Evolutionary conservation across 257 asterid genomes (phyloP), one percentile per base, ranked within the genome.

Genomic region (Petrea volubilis): DNA sequence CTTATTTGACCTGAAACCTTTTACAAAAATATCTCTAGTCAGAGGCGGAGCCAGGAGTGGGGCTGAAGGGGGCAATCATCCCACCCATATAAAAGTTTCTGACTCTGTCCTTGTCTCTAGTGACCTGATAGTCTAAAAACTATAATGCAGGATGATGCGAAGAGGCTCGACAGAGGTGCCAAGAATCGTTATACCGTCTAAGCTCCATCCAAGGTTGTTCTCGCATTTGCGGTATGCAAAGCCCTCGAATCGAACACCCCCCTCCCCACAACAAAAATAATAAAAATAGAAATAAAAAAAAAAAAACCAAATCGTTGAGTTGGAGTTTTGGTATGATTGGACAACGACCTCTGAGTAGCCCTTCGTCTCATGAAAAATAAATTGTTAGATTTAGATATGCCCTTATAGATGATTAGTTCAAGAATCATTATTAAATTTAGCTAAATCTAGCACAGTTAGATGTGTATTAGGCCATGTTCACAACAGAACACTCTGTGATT

Each of bases 121-220:
- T n/a, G 33, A 33, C 13, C 60, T 53, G 43, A 36, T 53, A 63
- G 29, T 6, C 14, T 76, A 44, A n/a, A n/a, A n/a, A 7, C 9
- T 38, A 12, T 38, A 33, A 78, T 77, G 80, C 86, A 88, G 93
- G 90, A 89, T 5, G 96, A 90, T 67, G 91, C 96, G 46, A 81
- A 73, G 82, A 80, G 68, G 79, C 82, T 76, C 0, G 90, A 88
- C 64, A 64, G 88, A 63, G 56, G 11, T 57, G 89, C 94, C 74
- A 91, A 88, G 74, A 88, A 83, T 81, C 84, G 79, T 13, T 91
- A 91, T 53, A 78, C 79, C 0, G 88, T 67, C 43, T 91, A 81
- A 81, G 38, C 38, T 33, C 1, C 7, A 8, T 41, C 49, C 14
- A 5, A 49, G 27, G 56, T 18, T 12, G 2, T 38, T 38, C 43